phyloP scores from a whole-genome alignment of 2,329 filamentous ascomycete species.

The Colletotrichum higginsianum region DNA sequence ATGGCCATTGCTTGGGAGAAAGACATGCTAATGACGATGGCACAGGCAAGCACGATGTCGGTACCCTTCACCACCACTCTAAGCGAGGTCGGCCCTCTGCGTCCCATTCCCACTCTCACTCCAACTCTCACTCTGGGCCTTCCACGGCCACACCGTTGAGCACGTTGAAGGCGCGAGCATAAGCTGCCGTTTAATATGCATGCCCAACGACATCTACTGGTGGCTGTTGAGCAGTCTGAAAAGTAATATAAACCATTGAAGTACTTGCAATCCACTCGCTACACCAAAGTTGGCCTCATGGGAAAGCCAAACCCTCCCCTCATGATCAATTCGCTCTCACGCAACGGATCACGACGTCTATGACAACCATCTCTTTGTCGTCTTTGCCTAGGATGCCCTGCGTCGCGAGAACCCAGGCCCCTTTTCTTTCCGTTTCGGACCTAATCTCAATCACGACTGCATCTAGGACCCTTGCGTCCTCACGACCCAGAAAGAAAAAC shows the following conservation, averaged over 20 bases:
- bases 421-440: conserved; percentile 33
- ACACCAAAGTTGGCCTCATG: conserved; percentile 27
- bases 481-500: conserved; percentile 26
- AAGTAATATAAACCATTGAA: conserved; percentile 37
- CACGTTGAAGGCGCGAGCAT: conserved; percentile 55
- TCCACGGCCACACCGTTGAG: conserved; percentile 54
- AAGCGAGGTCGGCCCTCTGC: conserved; percentile 59
- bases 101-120: conserved; percentile 54
- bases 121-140: conserved; percentile 55
- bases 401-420: conserved; percentile 25
- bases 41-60: conserved; percentile 81
- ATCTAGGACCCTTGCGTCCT: conserved; percentile 37
- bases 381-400: conserved; percentile 35
- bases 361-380: conserved; percentile 42
- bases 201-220: conserved; percentile 26
- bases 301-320: conserved; percentile 21
- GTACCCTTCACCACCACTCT: conserved; percentile 66
- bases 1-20: neutral
- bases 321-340: conserved; percentile 42
- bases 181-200: conserved; percentile 30
- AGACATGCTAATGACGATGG: conserved; percentile 45
- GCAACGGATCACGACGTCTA: conserved; percentile 45
- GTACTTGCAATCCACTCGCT: conserved; percentile 37
- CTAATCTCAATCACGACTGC: conserved; percentile 38
- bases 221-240: conserved; percentile 32